A percentile compares a stretch with the other conserved stretches of the same genome.
phyloP scores from a whole-genome alignment of 139 green algal genomes.

The Chlorella ohadii region DNA sequence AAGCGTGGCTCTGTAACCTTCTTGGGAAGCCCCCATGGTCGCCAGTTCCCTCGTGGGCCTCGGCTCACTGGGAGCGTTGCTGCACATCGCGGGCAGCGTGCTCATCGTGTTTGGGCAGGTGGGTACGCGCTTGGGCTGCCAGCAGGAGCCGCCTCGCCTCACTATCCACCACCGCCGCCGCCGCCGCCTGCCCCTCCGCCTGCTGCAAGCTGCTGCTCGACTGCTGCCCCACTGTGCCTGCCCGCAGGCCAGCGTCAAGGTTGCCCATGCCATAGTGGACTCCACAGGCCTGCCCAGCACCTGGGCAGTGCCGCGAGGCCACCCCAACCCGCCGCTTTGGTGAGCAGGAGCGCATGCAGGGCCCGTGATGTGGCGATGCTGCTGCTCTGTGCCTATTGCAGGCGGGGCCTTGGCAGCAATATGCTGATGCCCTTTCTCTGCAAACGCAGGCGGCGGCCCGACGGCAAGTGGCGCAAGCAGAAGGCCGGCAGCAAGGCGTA shows the following conservation, averaged over 20 bases:
- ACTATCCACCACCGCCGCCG: not conserved
- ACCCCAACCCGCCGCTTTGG: constrained; percentile 38
- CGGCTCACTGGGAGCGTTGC: constrained; percentile 43
- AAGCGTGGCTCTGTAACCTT: not conserved
- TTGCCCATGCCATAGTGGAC: constrained; percentile 55
- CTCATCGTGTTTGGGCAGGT: constrained; percentile 61
- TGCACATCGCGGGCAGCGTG: constrained; percentile 56
- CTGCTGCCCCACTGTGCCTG: not conserved
- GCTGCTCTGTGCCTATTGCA: no score
- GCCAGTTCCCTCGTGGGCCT: not conserved
- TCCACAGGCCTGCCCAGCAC: constrained; percentile 34
- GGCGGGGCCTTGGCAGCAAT: no score
- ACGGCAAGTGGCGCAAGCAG: constrained; percentile 55
- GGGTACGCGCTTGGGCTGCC: no score
- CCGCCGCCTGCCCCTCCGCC: not conserved
- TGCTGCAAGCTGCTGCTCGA: not conserved
- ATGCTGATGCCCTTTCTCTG: no score
- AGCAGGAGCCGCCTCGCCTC: no score
- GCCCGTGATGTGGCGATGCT: not conserved
- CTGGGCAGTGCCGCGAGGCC: constrained; percentile 33
- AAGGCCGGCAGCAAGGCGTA: constrained; percentile 49
- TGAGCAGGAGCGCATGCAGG: not conserved
- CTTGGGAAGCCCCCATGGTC: not conserved
- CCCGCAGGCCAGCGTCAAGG: constrained; percentile 41
- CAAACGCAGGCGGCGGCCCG: constrained; percentile 48